Evolutionary conservation across 2,329 filamentous ascomycete species (phyloP), one percentile per base, ranked within the genome.

Genomic region (Macroventuria anomochaeta): DNA sequence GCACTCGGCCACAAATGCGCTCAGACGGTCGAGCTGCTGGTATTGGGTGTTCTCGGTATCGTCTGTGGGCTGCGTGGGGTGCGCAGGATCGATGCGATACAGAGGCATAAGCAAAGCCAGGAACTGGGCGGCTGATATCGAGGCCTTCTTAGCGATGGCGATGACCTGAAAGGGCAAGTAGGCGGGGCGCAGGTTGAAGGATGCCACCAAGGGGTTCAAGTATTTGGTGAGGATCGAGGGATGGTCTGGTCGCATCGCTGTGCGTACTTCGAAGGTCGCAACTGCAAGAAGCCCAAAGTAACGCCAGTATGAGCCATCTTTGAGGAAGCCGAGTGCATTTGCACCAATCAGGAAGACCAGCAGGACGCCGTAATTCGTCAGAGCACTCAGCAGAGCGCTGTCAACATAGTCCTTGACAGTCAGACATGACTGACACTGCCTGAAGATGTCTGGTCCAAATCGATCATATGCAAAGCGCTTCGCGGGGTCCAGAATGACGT

Each of bases 131-230:
- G 91, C 76, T 2, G 91, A 93, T 44, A 97, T 79, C 13, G 87
- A 85, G 18, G 91, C 77, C 70, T 90, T 90, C 55, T 93, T 86
- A 5, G 88, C 85, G 6, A 97, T 83, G 12, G 82, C 77, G 52
- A 97, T 83, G 62, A 89, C 80, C 76, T 99, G 93, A 71, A 95
- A 99, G 2, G 93, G 93, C 3, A 97, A 82, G 61, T 89, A 90
- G 3, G 88, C 83, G 3, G 83, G 78, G 49, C 85, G 82, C 0
- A 75, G 18, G 6, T 70, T 61, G 15, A 75, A 78, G 47, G 63
- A 76, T 7, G 60, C 63, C 36, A 79, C 62, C n/a, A 79, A 73
- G 29, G 81, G 83, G 54, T 80, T 83, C 23, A 83, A 55, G 11
- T 82, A 60, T 3, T 72, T 68, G 1, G 78, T 75, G 20, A 83